phyloP scores from a whole-genome alignment of 1,139 yeast genomes.

The Kodamaea fungicola region DNA sequence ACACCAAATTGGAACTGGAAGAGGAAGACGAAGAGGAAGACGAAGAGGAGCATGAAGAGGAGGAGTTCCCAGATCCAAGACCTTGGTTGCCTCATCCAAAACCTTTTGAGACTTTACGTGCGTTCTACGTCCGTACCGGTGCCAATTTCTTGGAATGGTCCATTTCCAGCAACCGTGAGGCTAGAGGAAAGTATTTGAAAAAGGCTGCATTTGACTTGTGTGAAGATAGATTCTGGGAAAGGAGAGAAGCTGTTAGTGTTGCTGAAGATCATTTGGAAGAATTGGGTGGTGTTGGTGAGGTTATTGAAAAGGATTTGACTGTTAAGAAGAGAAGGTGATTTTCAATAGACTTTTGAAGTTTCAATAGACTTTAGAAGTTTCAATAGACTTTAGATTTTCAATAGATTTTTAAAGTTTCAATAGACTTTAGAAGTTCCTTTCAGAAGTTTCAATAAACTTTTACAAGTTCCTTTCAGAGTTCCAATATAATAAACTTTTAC shows the following conservation, averaged over 20 bases:
- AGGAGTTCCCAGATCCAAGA: conserved; percentile 80
- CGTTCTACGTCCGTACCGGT: conserved; percentile 83
- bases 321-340: conserved; percentile 24
- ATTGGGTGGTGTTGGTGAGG: conserved; percentile 86
- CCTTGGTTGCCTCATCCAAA: conserved; percentile 98
- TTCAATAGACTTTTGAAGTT: neutral
- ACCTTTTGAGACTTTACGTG: conserved; percentile 82
- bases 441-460: no score
- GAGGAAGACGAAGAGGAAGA: conserved; percentile 59
- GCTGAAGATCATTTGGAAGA: conserved; percentile 90
- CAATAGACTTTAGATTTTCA: no score
- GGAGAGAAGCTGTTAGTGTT: conserved; percentile 86
- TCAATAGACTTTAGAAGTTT: no score
- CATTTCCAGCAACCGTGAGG: conserved; percentile 74
- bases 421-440: no score
- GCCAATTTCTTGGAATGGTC: conserved; percentile 91
- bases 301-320: conserved; percentile 72
- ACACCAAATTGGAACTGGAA: conserved; percentile 46
- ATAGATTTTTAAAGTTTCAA: no score
- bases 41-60: conserved; percentile 57
- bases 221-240: conserved; percentile 98
- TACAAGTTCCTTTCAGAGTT: no score
- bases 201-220: conserved; percentile 86
- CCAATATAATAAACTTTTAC: no score
- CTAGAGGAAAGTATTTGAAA: conserved; percentile 89